Conservation (phyloP, 805 yeast species). For the Saturnispora gosingensis region DNA sequence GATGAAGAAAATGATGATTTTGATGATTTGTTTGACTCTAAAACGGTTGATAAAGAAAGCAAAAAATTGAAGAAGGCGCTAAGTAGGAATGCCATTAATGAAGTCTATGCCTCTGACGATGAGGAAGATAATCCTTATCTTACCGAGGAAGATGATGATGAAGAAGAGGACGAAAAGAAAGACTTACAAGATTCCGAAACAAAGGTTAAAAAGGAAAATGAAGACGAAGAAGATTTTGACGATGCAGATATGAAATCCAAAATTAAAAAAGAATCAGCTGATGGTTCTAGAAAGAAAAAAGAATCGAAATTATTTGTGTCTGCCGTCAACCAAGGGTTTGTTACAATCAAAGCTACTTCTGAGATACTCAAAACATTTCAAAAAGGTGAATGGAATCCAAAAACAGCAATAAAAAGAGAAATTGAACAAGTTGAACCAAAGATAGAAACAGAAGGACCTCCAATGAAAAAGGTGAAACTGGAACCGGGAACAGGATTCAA, state of each 20-base stretch:
- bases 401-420: constrained; percentile 28
- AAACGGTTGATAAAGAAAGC: constrained; percentile 86
- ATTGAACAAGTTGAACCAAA: constrained; percentile 9
- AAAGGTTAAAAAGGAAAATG: constrained; percentile 29
- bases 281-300: constrained; percentile 5
- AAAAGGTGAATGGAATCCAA: constrained; percentile 78
- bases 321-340: constrained; percentile 39
- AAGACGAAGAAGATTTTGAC: constrained; percentile 26
- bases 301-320: constrained; percentile 30
- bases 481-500: constrained; percentile 9
- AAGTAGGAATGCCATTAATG: constrained; percentile 77
- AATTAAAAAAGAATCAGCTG: constrained; percentile 15
- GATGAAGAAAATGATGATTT: constrained; percentile 53
- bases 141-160: constrained; percentile 54
- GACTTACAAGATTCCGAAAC: constrained; percentile 16
- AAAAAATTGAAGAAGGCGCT: constrained; percentile 75
- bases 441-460: constrained; percentile 9
- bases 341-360: constrained; percentile 56
- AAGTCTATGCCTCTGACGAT: constrained; percentile 81
- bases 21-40: constrained; percentile 59
- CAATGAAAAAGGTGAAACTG: constrained; percentile 25
- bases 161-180: constrained; percentile 26
- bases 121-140: constrained; percentile 66
- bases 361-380: constrained; percentile 59
- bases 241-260: constrained; percentile 2